Percentiles rank a stretch among this genome's conserved stretches.
Conservation (phyloP, 192 early-diverging fungal species). For the Coemansia sp. region DNA sequence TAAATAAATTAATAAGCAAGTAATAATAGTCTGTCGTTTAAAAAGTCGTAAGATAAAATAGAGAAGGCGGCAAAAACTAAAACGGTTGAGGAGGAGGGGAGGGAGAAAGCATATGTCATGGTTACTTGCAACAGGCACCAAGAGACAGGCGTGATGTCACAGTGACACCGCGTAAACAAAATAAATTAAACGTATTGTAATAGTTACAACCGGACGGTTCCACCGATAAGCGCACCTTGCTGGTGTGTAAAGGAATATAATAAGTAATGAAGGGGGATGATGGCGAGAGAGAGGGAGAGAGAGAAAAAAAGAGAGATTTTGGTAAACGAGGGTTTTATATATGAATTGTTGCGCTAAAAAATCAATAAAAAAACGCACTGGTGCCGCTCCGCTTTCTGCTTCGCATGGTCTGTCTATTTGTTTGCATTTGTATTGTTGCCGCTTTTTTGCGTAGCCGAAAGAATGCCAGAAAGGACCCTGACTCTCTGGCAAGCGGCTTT, state of each 20-base stretch:
- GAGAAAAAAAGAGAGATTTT: conserved; percentile 6
- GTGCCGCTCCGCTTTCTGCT: background rate
- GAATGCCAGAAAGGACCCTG: background rate
- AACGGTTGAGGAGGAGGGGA: background rate
- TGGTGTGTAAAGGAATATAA: background rate
- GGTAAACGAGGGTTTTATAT: background rate
- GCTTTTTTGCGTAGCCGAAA: background rate
- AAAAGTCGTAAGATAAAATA: background rate
- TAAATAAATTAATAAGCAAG: background rate
- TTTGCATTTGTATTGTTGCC: background rate
- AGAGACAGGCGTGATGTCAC: background rate
- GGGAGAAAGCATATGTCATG: background rate
- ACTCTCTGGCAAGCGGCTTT: background rate
- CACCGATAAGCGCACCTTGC: background rate
- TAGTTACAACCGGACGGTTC: background rate
- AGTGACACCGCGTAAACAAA: background rate
- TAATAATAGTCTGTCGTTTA: background rate
- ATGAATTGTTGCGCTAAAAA: background rate
- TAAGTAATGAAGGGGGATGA: conserved; percentile 13
- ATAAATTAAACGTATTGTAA: conserved; percentile 12
- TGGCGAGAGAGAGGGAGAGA: conserved; percentile 3
- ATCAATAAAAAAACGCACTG: background rate
- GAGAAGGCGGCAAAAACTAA: background rate
- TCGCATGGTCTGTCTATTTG: background rate
- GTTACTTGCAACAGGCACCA: background rate